phyloP scores from a whole-genome alignment of 2,329 filamentous ascomycete species.

The Alternaria sp. region DNA sequence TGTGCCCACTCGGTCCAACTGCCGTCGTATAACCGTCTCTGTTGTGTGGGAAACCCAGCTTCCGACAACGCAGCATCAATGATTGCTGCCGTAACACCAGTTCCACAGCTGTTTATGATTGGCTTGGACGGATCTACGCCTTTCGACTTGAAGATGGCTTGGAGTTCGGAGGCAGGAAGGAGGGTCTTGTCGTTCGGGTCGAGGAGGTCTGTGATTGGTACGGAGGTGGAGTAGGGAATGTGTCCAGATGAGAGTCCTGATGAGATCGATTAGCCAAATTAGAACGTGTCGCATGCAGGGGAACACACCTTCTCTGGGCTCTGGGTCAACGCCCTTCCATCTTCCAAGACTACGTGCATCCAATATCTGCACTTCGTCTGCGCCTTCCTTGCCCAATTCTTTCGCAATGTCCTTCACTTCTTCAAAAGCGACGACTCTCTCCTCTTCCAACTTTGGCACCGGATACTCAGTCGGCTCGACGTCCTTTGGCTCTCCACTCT shows the following conservation, averaged over 20 bases:
- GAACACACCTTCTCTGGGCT: constrained; percentile 75
- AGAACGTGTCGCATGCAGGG: background rate
- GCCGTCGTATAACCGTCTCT: constrained; percentile 85
- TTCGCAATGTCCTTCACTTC: constrained; percentile 78
- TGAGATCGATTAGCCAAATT: background rate
- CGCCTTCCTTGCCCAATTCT: constrained; percentile 81
- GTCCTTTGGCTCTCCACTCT: constrained; percentile 72
- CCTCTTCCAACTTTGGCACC: constrained; percentile 55
- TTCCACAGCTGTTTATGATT: constrained; percentile 88
- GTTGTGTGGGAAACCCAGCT: constrained; percentile 74
- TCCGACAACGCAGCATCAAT: constrained; percentile 85
- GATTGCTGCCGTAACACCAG: constrained; percentile 90
- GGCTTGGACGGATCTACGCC: constrained; percentile 79
- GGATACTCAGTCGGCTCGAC: constrained; percentile 52
- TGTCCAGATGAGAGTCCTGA: constrained; percentile 79
- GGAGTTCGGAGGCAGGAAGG: constrained; percentile 73
- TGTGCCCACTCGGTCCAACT: constrained; percentile 94
- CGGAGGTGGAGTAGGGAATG: constrained; percentile 83
- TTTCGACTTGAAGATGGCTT: constrained; percentile 77
- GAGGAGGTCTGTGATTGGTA: constrained; percentile 80
- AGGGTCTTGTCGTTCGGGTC: constrained; percentile 84
- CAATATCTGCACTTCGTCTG: constrained; percentile 83
- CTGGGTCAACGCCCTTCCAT: constrained; percentile 82
- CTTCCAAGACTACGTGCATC: constrained; percentile 83
- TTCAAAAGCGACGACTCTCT: constrained; percentile 79